Conservation (phyloP, 768 basidiomycete genomes). For the Grammothele lineata region DNA sequence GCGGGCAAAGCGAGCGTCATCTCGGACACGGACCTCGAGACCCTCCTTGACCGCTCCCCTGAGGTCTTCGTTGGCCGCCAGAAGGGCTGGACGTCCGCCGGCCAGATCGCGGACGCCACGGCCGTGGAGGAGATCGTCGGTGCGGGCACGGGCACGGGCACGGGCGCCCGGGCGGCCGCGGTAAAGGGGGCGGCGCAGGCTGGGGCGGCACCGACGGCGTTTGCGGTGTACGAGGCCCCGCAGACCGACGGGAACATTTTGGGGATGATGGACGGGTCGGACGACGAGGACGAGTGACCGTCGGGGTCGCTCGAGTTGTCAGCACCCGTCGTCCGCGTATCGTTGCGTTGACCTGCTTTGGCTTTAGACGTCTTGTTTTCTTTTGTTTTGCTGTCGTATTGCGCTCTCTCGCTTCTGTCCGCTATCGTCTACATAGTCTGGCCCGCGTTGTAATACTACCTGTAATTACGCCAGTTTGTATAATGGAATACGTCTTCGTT, state of each 20-base stretch:
- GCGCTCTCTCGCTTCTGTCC: too few species aligned
- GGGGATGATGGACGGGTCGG: conserved; percentile 55
- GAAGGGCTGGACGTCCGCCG: conserved; percentile 66
- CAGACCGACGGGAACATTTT: conserved; percentile 63
- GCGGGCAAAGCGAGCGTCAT: conserved; percentile 70
- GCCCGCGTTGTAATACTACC: too few species aligned
- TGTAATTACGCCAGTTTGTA: too few species aligned
- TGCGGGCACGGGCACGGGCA: too few species aligned
- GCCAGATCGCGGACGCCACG: conserved; percentile 19
- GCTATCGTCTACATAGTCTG: too few species aligned
- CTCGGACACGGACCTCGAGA: conserved; percentile 75
- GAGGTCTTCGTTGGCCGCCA: conserved; percentile 69
- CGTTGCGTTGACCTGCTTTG: too few species aligned
- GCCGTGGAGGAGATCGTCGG: not conserved
- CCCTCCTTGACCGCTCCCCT: conserved; percentile 74
- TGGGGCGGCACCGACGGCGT: conserved; percentile 38
- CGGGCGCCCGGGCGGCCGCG: not conserved
- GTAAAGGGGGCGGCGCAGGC: conserved; percentile 10
- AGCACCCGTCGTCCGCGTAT: too few species aligned
- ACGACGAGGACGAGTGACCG: conserved; percentile 7
- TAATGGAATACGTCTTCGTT: too few species aligned
- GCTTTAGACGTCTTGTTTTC: too few species aligned
- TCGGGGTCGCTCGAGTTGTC: too few species aligned
- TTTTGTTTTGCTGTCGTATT: too few species aligned
- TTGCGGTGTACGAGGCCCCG: conserved; percentile 75